Base-by-base conservation (phyloP, 352 stramenopile species). In the Phytophthora ohioensis region DNA sequence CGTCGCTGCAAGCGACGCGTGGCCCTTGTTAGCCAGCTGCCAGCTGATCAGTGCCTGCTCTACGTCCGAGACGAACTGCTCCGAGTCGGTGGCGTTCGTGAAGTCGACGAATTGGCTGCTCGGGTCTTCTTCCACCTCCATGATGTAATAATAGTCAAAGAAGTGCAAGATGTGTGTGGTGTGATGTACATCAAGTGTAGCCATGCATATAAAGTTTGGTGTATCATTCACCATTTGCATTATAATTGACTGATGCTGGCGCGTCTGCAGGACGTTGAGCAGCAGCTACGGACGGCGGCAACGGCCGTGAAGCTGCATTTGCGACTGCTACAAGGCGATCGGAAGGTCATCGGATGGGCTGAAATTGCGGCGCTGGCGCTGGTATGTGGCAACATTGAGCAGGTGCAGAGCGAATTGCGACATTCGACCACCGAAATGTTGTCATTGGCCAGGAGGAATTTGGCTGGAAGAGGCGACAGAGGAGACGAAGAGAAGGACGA, bases 31-130 rank as follows among this genome's bases (percentile, higher is more conserved):
- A 6, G 70, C 56, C 21, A 95, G 67, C 32, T 88, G 77, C 88
- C 88, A 95, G 30, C 67, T 62, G 38, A 91, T 84, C 27, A 95
- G 79, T 55, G 80, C 78, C 69, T 93, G 85, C 73, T 95, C 88
- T 36, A 91, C 46, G 67, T 91, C 85, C 30, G 88, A 82, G 12
- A 91, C 69, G 76, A 95, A 92, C 74, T 92, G 84, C 73, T 95
- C 88, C 51, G 88, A 76, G 64, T 73, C 75, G 36, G 88, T 95
- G 55, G 87, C 88, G 67, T 94, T 95, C 58, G 88, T 95, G 57
- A 92, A 95, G 73, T 95, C 88, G 48, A 95, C 84, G 66, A 94
- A 95, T 54, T 93, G 88, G 62, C 81, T 91, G 80, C 84, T 90
- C 55, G 87, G 87, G 67, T 95, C 88, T 69, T 95, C 82, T 52